These are phyloP conservation scores for Myxozyma lipomycoides DNA, from an alignment of 805 yeast species.

Conservation along the genomic window DNA sequence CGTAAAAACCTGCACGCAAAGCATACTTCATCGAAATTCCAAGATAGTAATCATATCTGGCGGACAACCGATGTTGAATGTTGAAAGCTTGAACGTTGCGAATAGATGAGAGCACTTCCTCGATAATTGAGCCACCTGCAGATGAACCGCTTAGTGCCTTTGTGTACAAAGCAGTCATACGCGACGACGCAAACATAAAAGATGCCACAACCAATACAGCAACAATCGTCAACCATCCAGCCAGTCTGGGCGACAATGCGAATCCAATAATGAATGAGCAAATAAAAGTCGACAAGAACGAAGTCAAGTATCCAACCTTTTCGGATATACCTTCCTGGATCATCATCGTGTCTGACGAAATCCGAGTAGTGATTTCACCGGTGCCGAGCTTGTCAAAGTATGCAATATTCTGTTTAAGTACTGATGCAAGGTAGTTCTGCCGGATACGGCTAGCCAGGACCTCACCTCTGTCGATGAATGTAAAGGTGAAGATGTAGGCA, in stretches of 20 bases:
- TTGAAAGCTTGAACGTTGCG: slow-evolving; percentile 44
- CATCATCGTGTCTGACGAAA: slow-evolving; percentile 41
- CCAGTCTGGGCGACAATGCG: slow-evolving; percentile 39
- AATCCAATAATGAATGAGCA: slow-evolving; percentile 40
- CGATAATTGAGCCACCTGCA: slow-evolving; percentile 38
- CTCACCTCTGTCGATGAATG: slow-evolving; percentile 42
- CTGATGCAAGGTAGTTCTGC: slow-evolving; percentile 36
- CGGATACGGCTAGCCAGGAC: slow-evolving; percentile 42
- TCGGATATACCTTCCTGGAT: slow-evolving; percentile 45
- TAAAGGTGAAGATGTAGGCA: slow-evolving; percentile 36
- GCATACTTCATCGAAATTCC: slow-evolving; percentile 31
- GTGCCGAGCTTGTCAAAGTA: slow-evolving; percentile 44
- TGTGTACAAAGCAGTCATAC: slow-evolving; percentile 22
- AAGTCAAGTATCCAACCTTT: slow-evolving; percentile 40
- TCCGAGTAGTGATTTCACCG: slow-evolving; percentile 44
- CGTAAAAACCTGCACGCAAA: slow-evolving; percentile 33
- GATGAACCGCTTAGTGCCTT: slow-evolving; percentile 21
- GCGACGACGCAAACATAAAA: slow-evolving; percentile 34
- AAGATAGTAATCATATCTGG: slow-evolving; percentile 36
- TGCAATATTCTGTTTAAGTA: slow-evolving; percentile 42
- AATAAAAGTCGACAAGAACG: slow-evolving; percentile 41
- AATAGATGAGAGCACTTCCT: slow-evolving; percentile 41
- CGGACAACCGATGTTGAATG: slow-evolving; percentile 39
- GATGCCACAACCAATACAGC: slow-evolving; percentile 35
- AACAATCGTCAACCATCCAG: slow-evolving; percentile 29